phyloP scores from a whole-genome alignment of 176 grass and related monocot genomes.

The Pontederia paniculata region DNA sequence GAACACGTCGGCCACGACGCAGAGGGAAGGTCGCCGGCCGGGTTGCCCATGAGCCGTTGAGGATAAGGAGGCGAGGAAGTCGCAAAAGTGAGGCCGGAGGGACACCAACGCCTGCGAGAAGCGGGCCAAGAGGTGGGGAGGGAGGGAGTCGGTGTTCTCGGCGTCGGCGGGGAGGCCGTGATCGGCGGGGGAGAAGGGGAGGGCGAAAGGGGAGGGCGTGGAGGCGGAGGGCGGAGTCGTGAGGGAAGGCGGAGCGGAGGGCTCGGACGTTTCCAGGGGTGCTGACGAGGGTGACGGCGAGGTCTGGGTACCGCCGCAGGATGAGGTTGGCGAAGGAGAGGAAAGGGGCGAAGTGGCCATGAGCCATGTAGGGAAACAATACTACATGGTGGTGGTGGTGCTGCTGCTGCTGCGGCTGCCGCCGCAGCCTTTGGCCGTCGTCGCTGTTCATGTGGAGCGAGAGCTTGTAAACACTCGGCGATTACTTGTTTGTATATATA shows the following conservation, averaged over 20 bases:
- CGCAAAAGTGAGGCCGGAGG: conserved; percentile 40
- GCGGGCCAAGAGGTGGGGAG: conserved; percentile 32
- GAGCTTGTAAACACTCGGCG: too few relatives aligned
- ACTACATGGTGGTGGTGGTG: conserved; percentile 16
- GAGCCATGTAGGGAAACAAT: conserved; percentile 30
- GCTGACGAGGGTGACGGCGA: conserved; percentile 26
- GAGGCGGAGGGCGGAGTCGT: conserved; percentile 12
- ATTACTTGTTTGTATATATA: too few relatives aligned
- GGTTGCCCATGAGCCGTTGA: not conserved
- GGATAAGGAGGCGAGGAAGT: conserved; percentile 23
- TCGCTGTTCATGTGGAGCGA: too few relatives aligned
- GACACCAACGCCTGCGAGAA: conserved; percentile 44
- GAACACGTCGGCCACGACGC: conserved; percentile 48
- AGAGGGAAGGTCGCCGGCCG: conserved; percentile 10
- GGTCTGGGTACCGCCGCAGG: not conserved
- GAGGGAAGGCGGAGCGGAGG: conserved; percentile 4
- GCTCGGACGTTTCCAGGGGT: conserved; percentile 15
- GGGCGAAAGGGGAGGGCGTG: conserved; percentile 23
- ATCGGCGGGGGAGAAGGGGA: conserved; percentile 34
- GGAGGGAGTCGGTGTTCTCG: conserved; percentile 33
- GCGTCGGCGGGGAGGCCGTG: conserved; percentile 36
- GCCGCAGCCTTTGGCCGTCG: too few relatives aligned
- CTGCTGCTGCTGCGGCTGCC: too few relatives aligned
- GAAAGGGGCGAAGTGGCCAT: conserved; percentile 30
- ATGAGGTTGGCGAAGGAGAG: conserved; percentile 22